Evolutionary conservation across 495 filamentous ascomycete genomes (phyloP), one percentile per base, ranked within the genome.

Genomic region (Oleoguttula mirabilis): DNA sequence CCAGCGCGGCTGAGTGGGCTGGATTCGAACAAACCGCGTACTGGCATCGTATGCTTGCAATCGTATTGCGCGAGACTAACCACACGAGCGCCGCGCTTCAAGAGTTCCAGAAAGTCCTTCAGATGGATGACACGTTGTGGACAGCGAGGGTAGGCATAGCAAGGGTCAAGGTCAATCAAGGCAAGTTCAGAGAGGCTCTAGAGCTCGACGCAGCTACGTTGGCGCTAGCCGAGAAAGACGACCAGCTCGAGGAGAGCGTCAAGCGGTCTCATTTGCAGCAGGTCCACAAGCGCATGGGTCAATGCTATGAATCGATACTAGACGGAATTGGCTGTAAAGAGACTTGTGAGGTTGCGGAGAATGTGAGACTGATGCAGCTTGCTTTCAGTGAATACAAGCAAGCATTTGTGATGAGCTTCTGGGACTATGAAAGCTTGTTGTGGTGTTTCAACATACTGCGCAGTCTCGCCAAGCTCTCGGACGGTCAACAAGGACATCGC

Each of bases 41-140:
- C 11, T 45, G 42, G 42, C 21, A 45, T 25, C 16, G 42, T 20
- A 23, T 30, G 20, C 10, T 45, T 16, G 42, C 42, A n/a, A 39
- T 23, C n/a, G 36, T 16, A 6, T 21, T 45, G 16, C 16, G 42
- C 14, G 42, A 45, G 11, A 3, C 10, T 15, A 11, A 20, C n/a
- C 27, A 22, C 19, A 10, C 17, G 17, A 14, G 14, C 14, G 27
- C 27, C 14, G 27, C 27, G 8, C 8, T 30, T 14, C 8, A 30
- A 30, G 27, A 30, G 27, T 30, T 30, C 14, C 8, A 30, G 14
- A 14, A 30, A 14, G 27, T 14, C 14, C 8, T 30, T 30, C 27
- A 14, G 8, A 8, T 30, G 8, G 27, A 30, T 30, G 8, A 8
- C 27, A 14, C 8, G 8, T 8, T 30, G 27, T 30, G 27, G 27